Evolutionary conservation across 495 filamentous ascomycete species (phyloP).

Genomic region (Aspergillus baeticus): DNA sequence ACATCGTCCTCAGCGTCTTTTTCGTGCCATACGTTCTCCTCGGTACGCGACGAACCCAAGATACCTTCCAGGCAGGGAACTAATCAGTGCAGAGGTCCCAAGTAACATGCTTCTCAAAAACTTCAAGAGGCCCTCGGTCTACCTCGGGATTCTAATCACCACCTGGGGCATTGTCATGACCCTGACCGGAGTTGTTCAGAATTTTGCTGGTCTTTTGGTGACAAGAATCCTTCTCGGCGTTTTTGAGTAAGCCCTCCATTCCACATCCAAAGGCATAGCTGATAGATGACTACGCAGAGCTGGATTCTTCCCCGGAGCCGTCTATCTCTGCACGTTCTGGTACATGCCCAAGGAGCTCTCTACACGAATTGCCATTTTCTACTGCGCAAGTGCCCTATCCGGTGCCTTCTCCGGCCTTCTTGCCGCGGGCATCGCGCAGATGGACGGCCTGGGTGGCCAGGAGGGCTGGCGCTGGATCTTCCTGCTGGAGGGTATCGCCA

Average conservation of each 20-base stretch:
- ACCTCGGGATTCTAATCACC: constrained; percentile 56
- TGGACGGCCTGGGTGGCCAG: constrained; percentile 60
- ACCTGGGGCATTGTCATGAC: constrained; percentile 54
- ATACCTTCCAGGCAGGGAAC: constrained; percentile 13
- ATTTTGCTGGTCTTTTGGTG: constrained; percentile 25
- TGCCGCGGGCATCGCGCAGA: constrained; percentile 63
- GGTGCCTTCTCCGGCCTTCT: constrained; percentile 69
- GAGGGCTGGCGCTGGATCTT: constrained; percentile 76
- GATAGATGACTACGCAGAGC: constrained; percentile 5
- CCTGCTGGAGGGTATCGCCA: constrained; percentile 55
- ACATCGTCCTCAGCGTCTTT: constrained; percentile 37
- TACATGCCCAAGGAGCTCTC: constrained; percentile 45
- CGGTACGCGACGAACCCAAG: constrained; percentile 38
- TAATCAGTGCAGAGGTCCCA: constrained; percentile 52
- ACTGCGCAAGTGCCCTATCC: constrained; percentile 56
- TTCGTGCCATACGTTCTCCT: constrained; percentile 70
- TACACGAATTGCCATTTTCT: constrained; percentile 57
- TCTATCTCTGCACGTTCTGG: constrained; percentile 74
- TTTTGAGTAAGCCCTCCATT: constrained; percentile 40
- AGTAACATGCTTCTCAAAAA: constrained; percentile 53
- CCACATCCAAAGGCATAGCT: neutral
- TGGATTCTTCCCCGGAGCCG: constrained; percentile 68
- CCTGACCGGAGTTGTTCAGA: constrained; percentile 41
- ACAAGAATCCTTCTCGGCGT: constrained; percentile 39
- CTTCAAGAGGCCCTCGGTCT: constrained; percentile 30